phyloP scores from a whole-genome alignment of 495 filamentous ascomycete genomes.

The Tuber borchii region DNA sequence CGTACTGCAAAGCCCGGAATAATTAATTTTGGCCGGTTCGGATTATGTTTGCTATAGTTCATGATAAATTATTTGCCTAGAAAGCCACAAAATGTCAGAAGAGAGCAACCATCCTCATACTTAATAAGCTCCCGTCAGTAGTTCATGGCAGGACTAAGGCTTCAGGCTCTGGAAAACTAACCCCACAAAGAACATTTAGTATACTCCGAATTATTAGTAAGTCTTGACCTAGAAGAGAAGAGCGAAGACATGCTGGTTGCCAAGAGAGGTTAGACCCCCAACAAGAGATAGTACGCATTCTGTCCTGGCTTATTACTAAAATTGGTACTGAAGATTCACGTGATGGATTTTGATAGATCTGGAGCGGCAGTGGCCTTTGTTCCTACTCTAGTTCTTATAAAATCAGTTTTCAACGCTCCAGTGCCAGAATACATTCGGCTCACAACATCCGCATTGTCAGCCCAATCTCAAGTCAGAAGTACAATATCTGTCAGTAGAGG shows the following conservation, averaged over 20 bases:
- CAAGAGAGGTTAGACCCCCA: constrained; percentile 74
- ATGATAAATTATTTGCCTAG: constrained; percentile 72
- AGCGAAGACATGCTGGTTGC: constrained; percentile 49
- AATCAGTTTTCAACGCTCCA: constrained; percentile 93
- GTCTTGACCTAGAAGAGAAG: constrained; percentile 72
- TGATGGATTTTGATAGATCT: constrained; percentile 77
- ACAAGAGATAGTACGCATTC: constrained; percentile 91
- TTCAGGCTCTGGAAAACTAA: constrained; percentile 79
- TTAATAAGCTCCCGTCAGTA: constrained; percentile 54
- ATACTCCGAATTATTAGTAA: constrained; percentile 82
- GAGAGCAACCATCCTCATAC: constrained; percentile 69
- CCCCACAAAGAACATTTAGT: constrained; percentile 81
- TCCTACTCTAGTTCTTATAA: constrained; percentile 84
- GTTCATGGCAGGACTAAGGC: constrained; percentile 60
- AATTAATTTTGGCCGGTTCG: constrained; percentile 97
- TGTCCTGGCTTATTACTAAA: constrained; percentile 89
- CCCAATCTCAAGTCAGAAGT: constrained; percentile 54
- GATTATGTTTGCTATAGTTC: constrained; percentile 83
- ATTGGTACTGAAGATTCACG: constrained; percentile 83
- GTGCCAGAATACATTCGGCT: constrained; percentile 90
- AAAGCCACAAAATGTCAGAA: constrained; percentile 64
- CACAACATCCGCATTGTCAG: constrained; percentile 95
- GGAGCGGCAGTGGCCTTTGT: constrained; percentile 77
- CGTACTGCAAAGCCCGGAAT: constrained; percentile 77
- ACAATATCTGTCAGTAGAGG: constrained; percentile 14